Evolutionary conservation across 129 eudicot species (phyloP), one percentile per base, ranked within the genome.

Genomic region (Pittosporum tobira): DNA sequence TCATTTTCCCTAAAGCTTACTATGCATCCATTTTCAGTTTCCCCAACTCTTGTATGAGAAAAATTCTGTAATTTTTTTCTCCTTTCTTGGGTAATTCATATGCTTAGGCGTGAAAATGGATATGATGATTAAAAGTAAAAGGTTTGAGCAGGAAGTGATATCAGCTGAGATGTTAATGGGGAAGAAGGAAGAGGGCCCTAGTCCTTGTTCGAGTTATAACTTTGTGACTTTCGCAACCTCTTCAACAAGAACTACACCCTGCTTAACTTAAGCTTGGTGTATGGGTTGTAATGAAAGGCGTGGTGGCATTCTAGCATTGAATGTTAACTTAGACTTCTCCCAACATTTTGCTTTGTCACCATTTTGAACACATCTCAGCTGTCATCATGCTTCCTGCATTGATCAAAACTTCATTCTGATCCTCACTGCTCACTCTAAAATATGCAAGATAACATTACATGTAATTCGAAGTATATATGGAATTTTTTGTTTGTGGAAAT

Each of bases 281-380:
- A 28, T 34, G 98, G 94, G 95, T 82, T 77, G 94, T 75, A 75
- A 72, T 51, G 68, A 82, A 90, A 86, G 84, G 95, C 82, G 79
- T 73, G 85, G 82, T 83, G 82, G 81, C 94, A 77, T 83, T 87
- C 98, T 90, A 90, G 55, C 31, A 82, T 86, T 90, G 95, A 83
- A 73, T 82, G 85, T 47, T 51, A 71, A 83, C 85, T 70, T 90
- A 90, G 95, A 85, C 77, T 86, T 86, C 79, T 78, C 89, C 95
- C 94, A 2, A 80, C 77, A 87, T 50, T 46, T 7, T 11, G 44
- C 42, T 2, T 43, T 10, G 42, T 62, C 53, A 51, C 74, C 42
- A 48, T 36, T 15, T 61, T 54, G 21, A 6, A 30, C 46, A n/a
- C 14, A 21, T 65, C 62, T 61, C 48, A 56, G 67, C 73, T 67